Evolutionary conservation across 2,329 filamentous ascomycete genomes (phyloP), one percentile per base, ranked within the genome.

Genomic region (Fusarium miscanthi): DNA sequence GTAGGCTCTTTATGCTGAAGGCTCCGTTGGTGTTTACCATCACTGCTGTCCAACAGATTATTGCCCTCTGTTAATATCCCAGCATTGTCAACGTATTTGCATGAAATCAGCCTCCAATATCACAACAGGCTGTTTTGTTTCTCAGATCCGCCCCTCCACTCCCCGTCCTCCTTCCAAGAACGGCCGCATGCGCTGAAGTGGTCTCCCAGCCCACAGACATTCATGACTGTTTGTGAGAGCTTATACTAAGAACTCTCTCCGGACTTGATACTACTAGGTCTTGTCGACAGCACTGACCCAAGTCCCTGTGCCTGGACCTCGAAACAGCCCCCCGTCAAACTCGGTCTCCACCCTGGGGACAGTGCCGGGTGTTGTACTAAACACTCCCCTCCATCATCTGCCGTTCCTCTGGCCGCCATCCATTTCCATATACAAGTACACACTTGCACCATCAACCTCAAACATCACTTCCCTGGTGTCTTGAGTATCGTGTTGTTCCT

Each of bases 341-440:
- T 71, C 54, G 78, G 81, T 81, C 81, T 80, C 83, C 81, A 83
- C 82, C 82, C 80, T 81, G 81, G 78, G 80, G 78, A 83, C 83
- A 86, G 81, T 87, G 83, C 86, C 85, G 85, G 83, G 80, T 76
- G 81, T 82, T 82, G 84, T 81, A 82, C 80, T 80, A 84, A 82
- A 82, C 82, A 83, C 82, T 80, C 82, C 84, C 83, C 84, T 85
- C 84, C 82, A 84, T 75, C 80, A 84, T 83, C 82, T 84, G 81
- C 83, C 83, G 83, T 84, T 74, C 74, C 76, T 76, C 62, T 68
- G 74, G 78, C 76, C 79, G 82, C 83, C 79, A 79, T 81, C 74
- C 72, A 75, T 80, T 81, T 81, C 83, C 84, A 85, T 84, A 78
- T 80, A 80, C 78, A 85, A 85, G 84, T 85, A 84, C 82, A 69